Evolutionary conservation across 306 rosid genomes (phyloP).

Genomic region (Pterocarpus santalinus): DNA sequence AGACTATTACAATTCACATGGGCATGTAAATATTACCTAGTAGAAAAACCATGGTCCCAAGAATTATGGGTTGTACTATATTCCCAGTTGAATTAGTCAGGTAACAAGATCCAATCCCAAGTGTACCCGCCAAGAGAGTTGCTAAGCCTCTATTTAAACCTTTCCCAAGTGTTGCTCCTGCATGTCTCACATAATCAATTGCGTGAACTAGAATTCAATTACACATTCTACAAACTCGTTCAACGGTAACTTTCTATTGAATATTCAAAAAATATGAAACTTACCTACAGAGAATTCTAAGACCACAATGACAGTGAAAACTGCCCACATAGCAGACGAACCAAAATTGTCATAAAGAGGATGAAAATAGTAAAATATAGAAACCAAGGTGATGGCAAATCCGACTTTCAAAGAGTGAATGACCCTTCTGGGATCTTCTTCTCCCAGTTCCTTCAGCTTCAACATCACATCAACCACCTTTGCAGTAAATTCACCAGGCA

Average conservation of each 20-base stretch:
- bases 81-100: constrained; percentile 37
- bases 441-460: constrained; percentile 51
- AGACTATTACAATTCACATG: background rate
- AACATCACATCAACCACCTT: constrained; percentile 7
- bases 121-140: constrained; percentile 40
- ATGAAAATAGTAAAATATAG: constrained; percentile 43
- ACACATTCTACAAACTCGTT: background rate
- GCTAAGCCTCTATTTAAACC: constrained; percentile 53
- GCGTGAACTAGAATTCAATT: background rate
- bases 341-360: constrained; percentile 49
- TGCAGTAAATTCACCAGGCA: background rate
- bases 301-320: constrained; percentile 52
- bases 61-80: constrained; percentile 7
- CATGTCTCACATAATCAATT: constrained; percentile 36
- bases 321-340: constrained; percentile 54
- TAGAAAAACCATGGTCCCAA: constrained; percentile 37
- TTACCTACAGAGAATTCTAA: constrained; percentile 55
- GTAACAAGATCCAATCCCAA: constrained; percentile 45
- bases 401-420: constrained; percentile 57
- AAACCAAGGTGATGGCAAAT: constrained; percentile 49
- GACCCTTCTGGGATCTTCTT: constrained; percentile 61
- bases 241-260: background rate
- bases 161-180: constrained; percentile 53
- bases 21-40: constrained; percentile 26
- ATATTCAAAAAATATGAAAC: background rate